phyloP scores from a whole-genome alignment of 2,329 filamentous ascomycete genomes.

The Verticillium alfalfae region DNA sequence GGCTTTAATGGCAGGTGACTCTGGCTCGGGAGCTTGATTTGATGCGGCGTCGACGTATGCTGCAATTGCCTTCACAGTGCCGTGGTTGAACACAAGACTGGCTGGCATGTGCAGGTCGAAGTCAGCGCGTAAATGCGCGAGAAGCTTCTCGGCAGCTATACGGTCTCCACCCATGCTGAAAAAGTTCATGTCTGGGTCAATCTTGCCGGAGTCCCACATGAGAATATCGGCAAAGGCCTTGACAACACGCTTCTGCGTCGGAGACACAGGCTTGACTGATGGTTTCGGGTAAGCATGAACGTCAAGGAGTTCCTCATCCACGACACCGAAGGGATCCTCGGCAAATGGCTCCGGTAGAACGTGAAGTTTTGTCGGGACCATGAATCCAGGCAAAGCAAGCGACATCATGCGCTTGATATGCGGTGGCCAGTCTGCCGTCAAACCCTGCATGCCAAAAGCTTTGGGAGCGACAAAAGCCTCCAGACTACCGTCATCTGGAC shows the following conservation, averaged over 20 bases:
- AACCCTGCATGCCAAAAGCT: neutral
- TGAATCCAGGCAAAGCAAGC: constrained; percentile 20
- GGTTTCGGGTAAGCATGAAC: constrained; percentile 6
- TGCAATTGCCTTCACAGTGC: constrained; percentile 34
- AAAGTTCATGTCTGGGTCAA: constrained; percentile 39
- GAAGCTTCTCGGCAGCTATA: constrained; percentile 43
- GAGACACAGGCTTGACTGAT: constrained; percentile 9
- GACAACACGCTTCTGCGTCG: constrained; percentile 31
- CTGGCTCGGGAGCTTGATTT: constrained; percentile 1
- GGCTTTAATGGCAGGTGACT: neutral
- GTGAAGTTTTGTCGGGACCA: constrained; percentile 32
- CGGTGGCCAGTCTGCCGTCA: constrained; percentile 2
- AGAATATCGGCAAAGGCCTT: constrained; percentile 41
- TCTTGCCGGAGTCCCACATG: constrained; percentile 27
- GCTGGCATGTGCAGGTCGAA: constrained; percentile 44
- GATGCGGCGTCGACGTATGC: constrained; percentile 27
- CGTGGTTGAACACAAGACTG: constrained; percentile 43
- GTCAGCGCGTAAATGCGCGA: constrained; percentile 42
- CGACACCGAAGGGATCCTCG: constrained; percentile 18
- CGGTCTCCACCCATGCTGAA: constrained; percentile 51
- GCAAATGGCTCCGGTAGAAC: constrained; percentile 26
- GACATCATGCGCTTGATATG: constrained; percentile 11
- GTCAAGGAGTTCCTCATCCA: constrained; percentile 29
- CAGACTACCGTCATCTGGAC: constrained; percentile 1
- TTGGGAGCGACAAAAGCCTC: constrained; percentile 17